Percentiles rank a stretch among this genome's conserved stretches.
Conservation (phyloP, 2,329 filamentous ascomycete species). For the Pseudogymnoascus sp. region DNA sequence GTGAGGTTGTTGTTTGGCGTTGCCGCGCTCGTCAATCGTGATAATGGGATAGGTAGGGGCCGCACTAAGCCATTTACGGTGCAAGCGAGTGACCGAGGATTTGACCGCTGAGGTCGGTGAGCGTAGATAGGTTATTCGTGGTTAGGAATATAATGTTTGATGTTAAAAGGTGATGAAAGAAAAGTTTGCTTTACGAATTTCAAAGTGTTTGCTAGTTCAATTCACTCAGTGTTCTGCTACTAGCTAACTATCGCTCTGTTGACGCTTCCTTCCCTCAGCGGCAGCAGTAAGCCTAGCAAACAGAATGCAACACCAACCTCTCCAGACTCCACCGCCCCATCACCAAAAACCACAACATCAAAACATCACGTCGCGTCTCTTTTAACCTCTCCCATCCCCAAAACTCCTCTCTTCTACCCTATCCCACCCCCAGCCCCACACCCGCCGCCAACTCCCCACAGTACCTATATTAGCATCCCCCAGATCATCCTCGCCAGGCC, state of each 20-base stretch:
- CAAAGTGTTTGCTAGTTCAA: background rate
- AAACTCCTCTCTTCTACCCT: background rate
- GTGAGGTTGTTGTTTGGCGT: background rate
- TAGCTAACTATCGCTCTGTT: background rate
- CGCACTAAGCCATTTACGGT: slow-evolving; percentile 6
- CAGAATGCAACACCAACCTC: slow-evolving; percentile 5
- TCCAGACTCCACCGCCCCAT: background rate
- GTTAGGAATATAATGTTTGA: background rate
- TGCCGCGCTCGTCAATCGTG: slow-evolving; percentile 7
- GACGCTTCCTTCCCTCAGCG: background rate
- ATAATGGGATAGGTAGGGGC: slow-evolving; percentile 7
- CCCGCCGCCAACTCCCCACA: background rate
- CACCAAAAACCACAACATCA: slow-evolving; percentile 6
- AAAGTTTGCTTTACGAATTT: background rate
- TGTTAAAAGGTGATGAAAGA: background rate
- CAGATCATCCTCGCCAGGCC: background rate
- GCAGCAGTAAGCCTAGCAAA: slow-evolving; percentile 1
- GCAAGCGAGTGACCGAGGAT: background rate
- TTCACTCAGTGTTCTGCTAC: background rate
- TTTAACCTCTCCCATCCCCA: background rate
- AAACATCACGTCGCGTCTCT: slow-evolving; percentile 5
- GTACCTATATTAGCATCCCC: background rate
- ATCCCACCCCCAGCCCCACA: background rate
- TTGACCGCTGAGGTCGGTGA: slow-evolving; percentile 7
- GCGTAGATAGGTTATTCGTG: background rate